Evolutionary conservation across 306 rosid genomes (phyloP).

Genomic region (Erythrophleum fordii): DNA sequence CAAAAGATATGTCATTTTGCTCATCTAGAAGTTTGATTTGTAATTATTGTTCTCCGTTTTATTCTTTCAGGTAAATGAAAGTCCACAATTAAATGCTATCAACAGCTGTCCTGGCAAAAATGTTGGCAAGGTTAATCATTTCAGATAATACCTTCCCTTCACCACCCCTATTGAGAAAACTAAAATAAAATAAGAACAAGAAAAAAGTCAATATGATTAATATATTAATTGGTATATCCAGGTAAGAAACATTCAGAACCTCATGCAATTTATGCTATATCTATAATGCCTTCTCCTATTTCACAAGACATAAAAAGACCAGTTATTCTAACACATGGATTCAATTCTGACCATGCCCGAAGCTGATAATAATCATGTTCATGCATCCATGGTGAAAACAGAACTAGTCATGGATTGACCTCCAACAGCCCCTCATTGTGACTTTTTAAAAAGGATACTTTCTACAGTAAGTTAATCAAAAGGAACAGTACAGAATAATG

Average conservation of each 20-base stretch:
- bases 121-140: slow-evolving; percentile 8
- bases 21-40: slow-evolving; percentile 1
- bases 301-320: slow-evolving; percentile 3
- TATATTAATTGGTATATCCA: not conserved
- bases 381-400: slow-evolving; percentile 1
- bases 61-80: slow-evolving; percentile 6
- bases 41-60: not conserved
- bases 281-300: not conserved
- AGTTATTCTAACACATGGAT: no score
- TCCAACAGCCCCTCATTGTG: slow-evolving; percentile 1
- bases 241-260: not conserved
- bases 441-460: not conserved
- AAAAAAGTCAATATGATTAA: not conserved
- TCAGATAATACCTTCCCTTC: slow-evolving; percentile 6
- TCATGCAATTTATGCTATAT: not conserved
- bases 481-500: not conserved
- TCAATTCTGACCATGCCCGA: not conserved
- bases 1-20: not conserved
- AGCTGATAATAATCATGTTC: not conserved
- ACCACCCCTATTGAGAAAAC: not conserved
- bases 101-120: not conserved
- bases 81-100: not conserved
- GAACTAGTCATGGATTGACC: slow-evolving; percentile 11
- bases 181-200: not conserved
- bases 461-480: not conserved